Evolutionary conservation across 2,329 filamentous ascomycete genomes (phyloP).

Genomic region (Fusarium bulbicola): DNA sequence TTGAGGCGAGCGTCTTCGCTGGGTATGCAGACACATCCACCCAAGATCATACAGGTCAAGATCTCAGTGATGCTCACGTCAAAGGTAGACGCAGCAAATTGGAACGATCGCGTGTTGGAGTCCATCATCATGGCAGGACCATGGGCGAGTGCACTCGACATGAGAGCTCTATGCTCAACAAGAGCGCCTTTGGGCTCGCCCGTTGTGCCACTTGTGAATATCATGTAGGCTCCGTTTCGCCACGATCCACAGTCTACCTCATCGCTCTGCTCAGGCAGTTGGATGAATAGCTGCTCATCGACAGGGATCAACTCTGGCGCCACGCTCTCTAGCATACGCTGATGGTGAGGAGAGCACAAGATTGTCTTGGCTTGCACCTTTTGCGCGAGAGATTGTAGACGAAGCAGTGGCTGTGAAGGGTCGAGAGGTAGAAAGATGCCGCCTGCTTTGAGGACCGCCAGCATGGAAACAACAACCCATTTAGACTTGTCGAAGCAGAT

Average conservation of each 20-base stretch:
- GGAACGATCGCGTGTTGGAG: conserved; percentile 42
- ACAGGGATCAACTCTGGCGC: conserved; percentile 29
- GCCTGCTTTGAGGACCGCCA: conserved; percentile 41
- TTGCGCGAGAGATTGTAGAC: conserved; percentile 14
- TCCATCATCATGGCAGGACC: conserved; percentile 39
- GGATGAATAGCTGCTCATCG: conserved; percentile 18
- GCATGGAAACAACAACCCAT: conserved; percentile 42
- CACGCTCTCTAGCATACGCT: conserved; percentile 13
- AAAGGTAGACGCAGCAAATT: conserved; percentile 47
- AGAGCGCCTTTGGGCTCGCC: conserved; percentile 34
- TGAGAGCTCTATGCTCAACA: conserved; percentile 32
- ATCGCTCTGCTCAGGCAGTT: background rate
- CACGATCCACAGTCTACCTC: conserved; percentile 7
- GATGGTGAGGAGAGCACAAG: conserved; percentile 35
- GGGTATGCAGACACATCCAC: conserved; percentile 48
- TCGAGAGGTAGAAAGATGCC: conserved; percentile 39
- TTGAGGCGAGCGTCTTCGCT: conserved; percentile 52
- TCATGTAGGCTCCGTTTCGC: conserved; percentile 35
- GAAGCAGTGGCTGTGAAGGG: conserved; percentile 32
- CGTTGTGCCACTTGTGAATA: conserved; percentile 33
- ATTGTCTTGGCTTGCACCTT: conserved; percentile 31
- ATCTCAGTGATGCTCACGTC: conserved; percentile 44
- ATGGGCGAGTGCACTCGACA: conserved; percentile 30
- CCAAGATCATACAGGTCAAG: conserved; percentile 29
- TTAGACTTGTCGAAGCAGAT: conserved; percentile 45